A percentile compares a stretch with the other conserved stretches of the same genome.
Conservation (phyloP, 2,329 filamentous ascomycete species). For the Diaporthe ilicicola region DNA sequence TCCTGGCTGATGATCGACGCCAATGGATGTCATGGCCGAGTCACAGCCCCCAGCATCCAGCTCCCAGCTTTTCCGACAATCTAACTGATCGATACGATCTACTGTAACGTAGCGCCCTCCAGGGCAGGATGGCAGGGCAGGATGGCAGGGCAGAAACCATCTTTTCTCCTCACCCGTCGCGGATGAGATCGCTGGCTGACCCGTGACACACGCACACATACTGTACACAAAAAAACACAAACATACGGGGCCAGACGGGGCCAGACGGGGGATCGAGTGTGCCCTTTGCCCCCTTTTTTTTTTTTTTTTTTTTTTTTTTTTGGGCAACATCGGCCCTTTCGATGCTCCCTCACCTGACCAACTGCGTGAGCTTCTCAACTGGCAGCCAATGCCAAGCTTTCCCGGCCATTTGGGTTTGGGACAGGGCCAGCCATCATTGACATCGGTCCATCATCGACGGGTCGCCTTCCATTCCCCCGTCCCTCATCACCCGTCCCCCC, state of each 20-base stretch:
- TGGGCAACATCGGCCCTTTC: too few species aligned
- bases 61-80: neutral
- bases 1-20: slow-evolving; percentile 2
- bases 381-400: slow-evolving; percentile 18
- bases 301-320: too few species aligned
- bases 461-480: neutral
- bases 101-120: slow-evolving; percentile 9
- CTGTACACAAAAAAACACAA: too few species aligned
- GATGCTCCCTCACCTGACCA: slow-evolving; percentile 1
- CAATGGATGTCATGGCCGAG: slow-evolving; percentile 7
- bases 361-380: neutral
- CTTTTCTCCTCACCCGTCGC: too few species aligned
- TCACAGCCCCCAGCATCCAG: neutral
- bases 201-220: too few species aligned
- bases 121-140: neutral
- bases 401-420: slow-evolving; percentile 15
- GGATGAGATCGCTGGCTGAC: too few species aligned
- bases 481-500: too few species aligned
- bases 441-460: slow-evolving; percentile 11
- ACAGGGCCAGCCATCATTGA: slow-evolving; percentile 11
- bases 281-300: neutral
- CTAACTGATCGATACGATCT: slow-evolving; percentile 3
- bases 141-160: neutral
- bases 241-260: too few species aligned
- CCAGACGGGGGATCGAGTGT: too few species aligned